Base-by-base conservation (phyloP, 306 rosid genomes). In the Luffa aegyptiaca region DNA sequence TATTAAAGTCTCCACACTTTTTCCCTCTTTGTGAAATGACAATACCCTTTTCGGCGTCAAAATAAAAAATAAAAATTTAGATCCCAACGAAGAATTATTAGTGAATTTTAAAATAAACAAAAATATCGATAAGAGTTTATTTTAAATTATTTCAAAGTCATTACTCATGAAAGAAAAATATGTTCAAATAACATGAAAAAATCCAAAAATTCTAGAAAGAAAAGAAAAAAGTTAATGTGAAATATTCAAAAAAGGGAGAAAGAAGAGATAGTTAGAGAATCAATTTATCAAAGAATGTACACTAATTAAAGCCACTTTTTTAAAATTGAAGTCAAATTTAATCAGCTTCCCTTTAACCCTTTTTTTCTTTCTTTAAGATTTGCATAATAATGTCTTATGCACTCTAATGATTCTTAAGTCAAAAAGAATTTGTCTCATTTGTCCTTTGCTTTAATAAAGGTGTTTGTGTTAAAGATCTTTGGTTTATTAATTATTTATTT, bases 381-480 rank as follows among this genome's bases (percentile, higher is more conserved):
- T 74, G 45, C 62, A 51, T 16, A 72, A 74, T 74, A 26, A 51
- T 74, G 21, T 74, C 62, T 74, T 74, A 33, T 51, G 61, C 61
- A 74, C 44, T 11, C 77, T 74, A 51, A 74, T 74, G 78, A 74
- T 74, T 74, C 78, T 73, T 33, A 51, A 74, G 78, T 74, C 78
- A 74, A 74, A 74, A 74, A 51, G 21, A 74, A 5, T 72, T 74
- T 74, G 78, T 74, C 78, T 74, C 62, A 74, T 51, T 74, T 74
- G 78, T 51, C 78, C 41, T 51, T 33, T 74, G 77, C 78, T 74
- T 48, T 74, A 74, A 33, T 74, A 74, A 74, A 74, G 78, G 78
- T 74, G 31, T 51, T 69, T 72, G 44, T 31, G 6, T 33, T 46
- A 48, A 72, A 26, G 3, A 72, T 9, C 12, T 48, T 51, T 74